A percentile compares a stretch with the other conserved stretches of the same genome.
Evolutionary conservation across 1,284 basidiomycete genomes (phyloP).

Genomic region (Microstroma glucosiphilum): DNA sequence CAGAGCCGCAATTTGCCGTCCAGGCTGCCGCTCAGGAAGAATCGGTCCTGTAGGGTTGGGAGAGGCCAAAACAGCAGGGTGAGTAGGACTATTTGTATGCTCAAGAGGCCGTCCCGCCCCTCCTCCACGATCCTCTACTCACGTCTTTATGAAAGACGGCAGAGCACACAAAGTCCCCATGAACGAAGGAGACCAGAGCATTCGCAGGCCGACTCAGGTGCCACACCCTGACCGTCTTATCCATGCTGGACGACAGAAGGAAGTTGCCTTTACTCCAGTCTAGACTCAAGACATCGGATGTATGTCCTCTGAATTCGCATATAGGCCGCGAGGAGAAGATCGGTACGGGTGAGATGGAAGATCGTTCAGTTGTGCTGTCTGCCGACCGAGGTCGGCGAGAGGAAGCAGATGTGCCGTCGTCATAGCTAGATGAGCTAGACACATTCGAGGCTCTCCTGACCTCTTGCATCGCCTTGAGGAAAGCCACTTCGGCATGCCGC

Average conservation of each 20-base stretch:
- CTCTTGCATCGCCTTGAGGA: constrained; percentile 5
- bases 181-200: constrained; percentile 51
- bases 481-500: constrained; percentile 19
- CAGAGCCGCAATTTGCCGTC: constrained; percentile 52
- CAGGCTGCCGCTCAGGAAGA: constrained; percentile 50
- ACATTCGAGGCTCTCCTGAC: background rate
- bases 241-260: constrained; percentile 50
- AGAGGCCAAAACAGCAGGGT: no score
- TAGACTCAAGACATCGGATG: constrained; percentile 50
- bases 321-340: constrained; percentile 39
- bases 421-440: background rate
- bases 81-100: no score
- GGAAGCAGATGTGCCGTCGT: background rate
- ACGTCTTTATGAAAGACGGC: constrained; percentile 34
- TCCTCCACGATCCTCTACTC: no score
- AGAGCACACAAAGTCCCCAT: constrained; percentile 51
- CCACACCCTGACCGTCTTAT: constrained; percentile 52
- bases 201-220: constrained; percentile 44
- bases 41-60: constrained; percentile 36
- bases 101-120: no score
- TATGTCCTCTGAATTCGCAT: constrained; percentile 46
- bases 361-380: background rate
- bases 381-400: constrained; percentile 10
- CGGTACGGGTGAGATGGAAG: constrained; percentile 9
- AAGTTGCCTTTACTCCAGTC: constrained; percentile 54